A percentile compares a stretch with the other conserved stretches of the same genome.
phyloP scores from a whole-genome alignment of 345 rosid genomes.

The Schrenkiella parvula region DNA sequence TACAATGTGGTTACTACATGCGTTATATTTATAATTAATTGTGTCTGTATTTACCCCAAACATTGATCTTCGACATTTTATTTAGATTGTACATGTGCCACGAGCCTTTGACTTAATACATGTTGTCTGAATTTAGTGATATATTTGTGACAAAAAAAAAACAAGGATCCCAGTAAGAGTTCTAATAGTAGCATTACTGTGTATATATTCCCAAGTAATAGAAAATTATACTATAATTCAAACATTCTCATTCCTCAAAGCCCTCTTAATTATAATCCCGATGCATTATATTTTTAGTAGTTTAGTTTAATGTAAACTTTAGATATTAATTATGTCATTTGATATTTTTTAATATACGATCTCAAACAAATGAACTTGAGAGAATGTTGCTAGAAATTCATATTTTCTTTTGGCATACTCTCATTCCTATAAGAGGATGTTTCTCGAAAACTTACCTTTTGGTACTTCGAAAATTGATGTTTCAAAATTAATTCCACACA shows the following conservation, averaged over 20 bases:
- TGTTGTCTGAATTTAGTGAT: neutral
- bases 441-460: constrained; percentile 30
- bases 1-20: neutral
- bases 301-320: constrained; percentile 10
- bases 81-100: neutral
- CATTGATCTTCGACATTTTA: neutral
- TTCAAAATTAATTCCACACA: neutral
- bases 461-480: constrained; percentile 2
- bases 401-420: constrained; percentile 12
- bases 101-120: neutral
- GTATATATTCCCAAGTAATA: constrained; percentile 21
- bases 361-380: constrained; percentile 17
- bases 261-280: constrained; percentile 21
- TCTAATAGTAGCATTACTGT: neutral
- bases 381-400: constrained; percentile 22
- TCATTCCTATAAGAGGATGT: constrained; percentile 28
- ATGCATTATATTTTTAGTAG: constrained; percentile 16
- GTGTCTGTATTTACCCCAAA: neutral
- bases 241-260: constrained; percentile 6
- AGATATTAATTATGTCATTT: constrained; percentile 5
- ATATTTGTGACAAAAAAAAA: neutral
- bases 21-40: neutral
- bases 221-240: neutral
- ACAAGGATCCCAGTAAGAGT: neutral
- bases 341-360: neutral